Percentiles rank a stretch among this genome's conserved stretches.
Evolutionary conservation across 2,329 filamentous ascomycete genomes (phyloP).

Genomic region (Ceratocystis smalleyi): DNA sequence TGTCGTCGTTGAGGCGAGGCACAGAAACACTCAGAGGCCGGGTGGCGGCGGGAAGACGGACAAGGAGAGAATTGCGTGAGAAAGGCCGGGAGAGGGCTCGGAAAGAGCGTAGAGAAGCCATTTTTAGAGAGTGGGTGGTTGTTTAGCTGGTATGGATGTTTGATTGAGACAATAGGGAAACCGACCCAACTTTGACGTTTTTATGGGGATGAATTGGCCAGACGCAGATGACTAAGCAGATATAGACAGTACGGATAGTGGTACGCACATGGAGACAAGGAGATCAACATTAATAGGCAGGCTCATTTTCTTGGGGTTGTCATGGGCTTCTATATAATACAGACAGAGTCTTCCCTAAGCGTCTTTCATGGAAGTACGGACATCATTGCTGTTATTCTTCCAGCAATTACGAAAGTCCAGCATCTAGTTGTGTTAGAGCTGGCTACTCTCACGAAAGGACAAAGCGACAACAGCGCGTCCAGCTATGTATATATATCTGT

Average conservation of each 20-base stretch:
- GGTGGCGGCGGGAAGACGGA: background rate
- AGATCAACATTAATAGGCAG: background rate
- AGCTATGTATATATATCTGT: background rate
- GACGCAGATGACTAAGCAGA: slow-evolving; percentile 6
- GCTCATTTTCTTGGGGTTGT: too few relatives aligned
- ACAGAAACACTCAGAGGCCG: background rate
- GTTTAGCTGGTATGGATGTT: background rate
- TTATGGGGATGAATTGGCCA: background rate
- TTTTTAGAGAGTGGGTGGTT: background rate
- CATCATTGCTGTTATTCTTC: slow-evolving; percentile 77
- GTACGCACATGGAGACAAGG: background rate
- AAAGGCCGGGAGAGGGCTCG: slow-evolving; percentile 17
- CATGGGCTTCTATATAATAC: background rate
- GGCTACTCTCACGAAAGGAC: background rate
- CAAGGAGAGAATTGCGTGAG: slow-evolving; percentile 8
- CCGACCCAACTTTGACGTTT: background rate
- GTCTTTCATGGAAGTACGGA: slow-evolving; percentile 65
- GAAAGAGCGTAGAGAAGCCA: slow-evolving; percentile 7
- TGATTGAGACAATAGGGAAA: background rate
- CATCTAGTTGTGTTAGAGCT: slow-evolving; percentile 46
- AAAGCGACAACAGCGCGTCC: background rate
- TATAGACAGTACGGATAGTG: background rate
- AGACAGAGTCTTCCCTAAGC: slow-evolving; percentile 23
- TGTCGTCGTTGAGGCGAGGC: slow-evolving; percentile 5
- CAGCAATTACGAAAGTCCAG: slow-evolving; percentile 78